Evolutionary conservation across 495 filamentous ascomycete species (phyloP), one percentile per base, ranked within the genome.

Genomic region (Collariella sp.): DNA sequence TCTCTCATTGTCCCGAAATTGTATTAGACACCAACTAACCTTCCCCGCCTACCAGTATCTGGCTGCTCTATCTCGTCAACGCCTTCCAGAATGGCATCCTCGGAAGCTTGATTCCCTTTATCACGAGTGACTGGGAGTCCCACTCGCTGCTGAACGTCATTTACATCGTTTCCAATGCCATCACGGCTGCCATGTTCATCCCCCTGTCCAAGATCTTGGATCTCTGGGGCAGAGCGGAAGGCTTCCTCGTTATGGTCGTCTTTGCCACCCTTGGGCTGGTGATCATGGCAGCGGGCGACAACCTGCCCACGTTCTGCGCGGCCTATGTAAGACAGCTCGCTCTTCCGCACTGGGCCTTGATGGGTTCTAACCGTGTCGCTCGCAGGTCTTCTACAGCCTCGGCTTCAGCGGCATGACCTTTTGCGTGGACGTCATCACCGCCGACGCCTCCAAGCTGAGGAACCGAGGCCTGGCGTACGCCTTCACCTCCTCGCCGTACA

Each of bases 391-490:
- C 47, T 74, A 72, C 57, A 52, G 41, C 38, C 40, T 63, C 33
- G 67, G 65, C 10, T 66, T 58, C 45, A 72, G 74, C 23, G 76
- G 73, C 7, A 69, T 83, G 47, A 75, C 73, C 39, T 69, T 76
- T 57, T 73, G 74, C 41, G 66, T 81, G 44, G 70, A 77, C 26
- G 69, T 83, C 53, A 79, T 83, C 67, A 75, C 80, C 6, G 79
- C 82, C 46, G 82, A 85, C 66, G 76, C 75, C 0, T 79, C 80
- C 9, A 72, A 69, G 9, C 60, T 85, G 57, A 68, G 72, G 31
- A 80, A 83, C 63, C 75, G 82, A 57, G 79, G 74, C 36, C 70
- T 83, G 42, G 70, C 76, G 3, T 78, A 75, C 57, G 80, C 75
- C 33, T 81, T 82, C 49, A 71, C 75, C 34, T 71, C 67, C 10